These are phyloP conservation scores for Colletotrichum endophyticum DNA, from an alignment of 2,329 filamentous ascomycete genomes.

Conservation along the genomic window DNA sequence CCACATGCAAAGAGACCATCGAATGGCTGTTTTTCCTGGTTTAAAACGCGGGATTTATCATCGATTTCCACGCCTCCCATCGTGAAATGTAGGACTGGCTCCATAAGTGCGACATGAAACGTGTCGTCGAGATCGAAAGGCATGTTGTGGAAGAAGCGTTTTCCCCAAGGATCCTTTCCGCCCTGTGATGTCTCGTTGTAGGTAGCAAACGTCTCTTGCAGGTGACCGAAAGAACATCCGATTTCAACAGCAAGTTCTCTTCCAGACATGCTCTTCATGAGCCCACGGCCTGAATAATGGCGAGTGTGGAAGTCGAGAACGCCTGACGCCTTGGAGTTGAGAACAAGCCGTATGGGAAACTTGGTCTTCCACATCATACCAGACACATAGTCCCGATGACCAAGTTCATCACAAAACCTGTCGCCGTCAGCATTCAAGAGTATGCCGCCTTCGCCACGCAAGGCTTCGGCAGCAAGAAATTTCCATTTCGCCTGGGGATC, in stretches of 20 bases:
- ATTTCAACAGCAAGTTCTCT: slow-evolving; percentile 96
- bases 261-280: slow-evolving; percentile 99
- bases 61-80: slow-evolving; percentile 99
- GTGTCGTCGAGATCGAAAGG: slow-evolving; percentile 89
- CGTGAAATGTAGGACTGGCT: slow-evolving; percentile 99
- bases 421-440: slow-evolving; percentile 93
- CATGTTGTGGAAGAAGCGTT: slow-evolving; percentile 99
- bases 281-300: slow-evolving; percentile 96
- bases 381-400: slow-evolving; percentile 99
- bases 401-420: slow-evolving; percentile 97
- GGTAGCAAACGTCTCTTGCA: slow-evolving; percentile 88
- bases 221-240: slow-evolving; percentile 84
- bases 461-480: slow-evolving; percentile 97
- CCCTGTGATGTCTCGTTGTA: slow-evolving; percentile 97
- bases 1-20: slow-evolving; percentile 96
- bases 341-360: slow-evolving; percentile 94
- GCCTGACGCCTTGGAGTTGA: slow-evolving; percentile 99
- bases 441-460: slow-evolving; percentile 97
- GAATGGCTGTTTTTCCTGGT: slow-evolving; percentile 89
- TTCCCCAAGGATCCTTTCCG: slow-evolving; percentile 97
- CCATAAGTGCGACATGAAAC: slow-evolving; percentile 97
- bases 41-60: slow-evolving; percentile 94
- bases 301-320: slow-evolving; percentile 99
- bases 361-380: slow-evolving; percentile 99
- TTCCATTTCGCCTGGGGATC: slow-evolving; percentile 98